Conservation (phyloP, 305 asterid species). For the Fraxinus sp. region DNA sequence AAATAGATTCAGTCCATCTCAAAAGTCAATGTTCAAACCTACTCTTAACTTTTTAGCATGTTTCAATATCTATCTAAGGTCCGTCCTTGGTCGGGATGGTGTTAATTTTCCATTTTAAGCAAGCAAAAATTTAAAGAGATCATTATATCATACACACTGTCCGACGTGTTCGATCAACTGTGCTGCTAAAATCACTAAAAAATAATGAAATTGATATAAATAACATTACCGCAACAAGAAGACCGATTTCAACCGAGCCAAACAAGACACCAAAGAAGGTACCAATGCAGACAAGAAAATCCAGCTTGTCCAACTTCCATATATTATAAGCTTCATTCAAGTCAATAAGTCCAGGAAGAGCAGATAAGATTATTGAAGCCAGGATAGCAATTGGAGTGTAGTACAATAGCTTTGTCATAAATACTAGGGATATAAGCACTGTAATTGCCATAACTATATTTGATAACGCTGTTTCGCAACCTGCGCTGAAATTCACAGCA, state of each 20-base stretch:
- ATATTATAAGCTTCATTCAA: constrained; percentile 46
- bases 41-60: neutral
- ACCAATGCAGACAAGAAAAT: constrained; percentile 54
- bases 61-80: neutral
- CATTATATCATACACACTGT: neutral
- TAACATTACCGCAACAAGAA: constrained; percentile 58
- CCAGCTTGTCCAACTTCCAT: constrained; percentile 75
- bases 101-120: neutral
- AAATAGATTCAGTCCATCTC: neutral
- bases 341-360: constrained; percentile 73
- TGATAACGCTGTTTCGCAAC: constrained; percentile 63
- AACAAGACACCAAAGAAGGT: constrained; percentile 72
- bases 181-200: neutral
- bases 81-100: neutral
- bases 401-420: constrained; percentile 56
- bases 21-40: neutral
- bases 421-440: constrained; percentile 50
- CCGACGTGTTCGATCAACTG: too few species aligned
- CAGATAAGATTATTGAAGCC: constrained; percentile 72
- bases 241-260: constrained; percentile 73
- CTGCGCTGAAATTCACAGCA: constrained; percentile 75
- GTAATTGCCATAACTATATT: constrained; percentile 71
- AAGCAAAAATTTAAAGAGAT: neutral
- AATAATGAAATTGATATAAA: neutral
- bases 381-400: constrained; percentile 69